Percentiles rank a stretch among this genome's conserved stretches.
Conservation (phyloP, 768 basidiomycete genomes). For the Hericium rajendrae region DNA sequence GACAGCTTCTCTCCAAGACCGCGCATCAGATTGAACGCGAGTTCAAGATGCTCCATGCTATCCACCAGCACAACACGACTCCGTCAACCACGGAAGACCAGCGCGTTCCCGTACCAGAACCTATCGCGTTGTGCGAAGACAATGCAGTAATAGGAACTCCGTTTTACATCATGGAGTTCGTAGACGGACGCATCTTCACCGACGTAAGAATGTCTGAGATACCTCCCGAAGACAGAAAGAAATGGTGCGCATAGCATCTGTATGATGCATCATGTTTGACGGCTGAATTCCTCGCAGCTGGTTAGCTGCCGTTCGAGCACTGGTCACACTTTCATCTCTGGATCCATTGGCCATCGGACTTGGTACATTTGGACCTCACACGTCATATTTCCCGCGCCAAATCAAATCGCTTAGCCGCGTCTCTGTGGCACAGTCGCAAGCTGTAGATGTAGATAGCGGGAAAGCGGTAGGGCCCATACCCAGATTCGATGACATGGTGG, state of each 20-base stretch:
- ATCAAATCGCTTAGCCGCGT: slow-evolving; percentile 82
- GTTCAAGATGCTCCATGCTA: slow-evolving; percentile 67
- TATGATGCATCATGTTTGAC: neutral
- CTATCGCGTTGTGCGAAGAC: slow-evolving; percentile 79
- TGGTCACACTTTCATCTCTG: slow-evolving; percentile 59
- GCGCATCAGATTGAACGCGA: slow-evolving; percentile 96
- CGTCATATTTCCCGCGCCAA: slow-evolving; percentile 87
- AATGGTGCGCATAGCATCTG: slow-evolving; percentile 44
- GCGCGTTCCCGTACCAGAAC: slow-evolving; percentile 77
- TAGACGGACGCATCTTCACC: slow-evolving; percentile 91
- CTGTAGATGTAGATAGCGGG: slow-evolving; percentile 54
- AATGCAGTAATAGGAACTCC: slow-evolving; percentile 69
- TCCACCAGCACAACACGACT: slow-evolving; percentile 62
- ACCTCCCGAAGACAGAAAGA: slow-evolving; percentile 46
- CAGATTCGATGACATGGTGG: slow-evolving; percentile 56
- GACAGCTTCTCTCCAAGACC: slow-evolving; percentile 77
- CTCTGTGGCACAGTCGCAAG: slow-evolving; percentile 67
- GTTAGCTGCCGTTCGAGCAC: slow-evolving; percentile 64
- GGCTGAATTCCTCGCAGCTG: slow-evolving; percentile 40
- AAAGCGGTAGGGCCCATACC: slow-evolving; percentile 64
- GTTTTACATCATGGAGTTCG: slow-evolving; percentile 95
- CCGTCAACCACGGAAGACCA: slow-evolving; percentile 38
- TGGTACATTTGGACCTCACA: slow-evolving; percentile 57
- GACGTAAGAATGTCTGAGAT: slow-evolving; percentile 71
- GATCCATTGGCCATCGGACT: slow-evolving; percentile 60